Evolutionary conservation across 306 rosid genomes (phyloP), one percentile per base, ranked within the genome.

Genomic region (Glycine latifolia): DNA sequence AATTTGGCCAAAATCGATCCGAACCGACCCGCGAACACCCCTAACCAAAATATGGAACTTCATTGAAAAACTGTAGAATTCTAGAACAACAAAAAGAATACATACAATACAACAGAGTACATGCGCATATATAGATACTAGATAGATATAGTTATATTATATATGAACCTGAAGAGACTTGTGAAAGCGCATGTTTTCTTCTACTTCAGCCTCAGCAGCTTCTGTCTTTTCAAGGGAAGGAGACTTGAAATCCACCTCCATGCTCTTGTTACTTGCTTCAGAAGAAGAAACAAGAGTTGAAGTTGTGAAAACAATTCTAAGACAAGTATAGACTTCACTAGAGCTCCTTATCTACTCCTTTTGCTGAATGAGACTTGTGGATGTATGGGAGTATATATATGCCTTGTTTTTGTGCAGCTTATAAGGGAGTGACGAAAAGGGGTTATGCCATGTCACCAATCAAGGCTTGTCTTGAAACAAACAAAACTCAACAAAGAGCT

Each of bases 161-260:
- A 72, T 43, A 76, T 9, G 49, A 85, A 95, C 99, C 96, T 85
- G 87, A 39, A 95, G 94, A 77, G 94, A 92, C 35, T 79, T 90
- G 15, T 68, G 86, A 85, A 95, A 95, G 76, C 15, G 74, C 43
- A 67, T 71, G 76, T 74, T 58, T 61, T 88, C 91, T 52, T 71
- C 88, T 1, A 66, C 67, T 79, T 86, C 83, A 1, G 41, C 20
- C 67, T 84, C 85, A 4, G 31, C 31, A 26, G 62, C 75, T 76
- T 89, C 93, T 62, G 41, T 79, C 79, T 86, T 88, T 76, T 82
- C 73, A 85, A 35, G 67, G 13, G 83, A 76, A 56, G 81, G 35
- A 72, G 91, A 71, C 81, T 83, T 82, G 16, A 81, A 75, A 70
- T 15, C 76, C 86, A 77, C 43, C 80, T 87, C 83, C 94, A 89